Evolutionary conservation across 495 filamentous ascomycete species (phyloP).

Genomic region (Talaromyces borbonicus): DNA sequence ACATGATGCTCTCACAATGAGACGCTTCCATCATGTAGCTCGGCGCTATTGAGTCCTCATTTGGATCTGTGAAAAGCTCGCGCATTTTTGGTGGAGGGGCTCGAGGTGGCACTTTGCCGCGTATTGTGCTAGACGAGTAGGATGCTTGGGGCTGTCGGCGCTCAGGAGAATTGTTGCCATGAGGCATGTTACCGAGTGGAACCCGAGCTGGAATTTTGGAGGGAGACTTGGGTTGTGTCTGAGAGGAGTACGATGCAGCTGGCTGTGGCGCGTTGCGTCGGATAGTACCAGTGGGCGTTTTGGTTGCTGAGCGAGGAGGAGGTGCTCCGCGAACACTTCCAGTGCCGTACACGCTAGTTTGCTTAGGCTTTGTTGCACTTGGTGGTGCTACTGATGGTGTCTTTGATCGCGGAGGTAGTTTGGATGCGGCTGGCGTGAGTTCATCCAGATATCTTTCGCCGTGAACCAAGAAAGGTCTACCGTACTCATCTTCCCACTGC

Average conservation of each 20-base stretch:
- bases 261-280: conserved; percentile 45
- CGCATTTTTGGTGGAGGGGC: conserved; percentile 87
- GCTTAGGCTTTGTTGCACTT: conserved; percentile 25
- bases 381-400: conserved; percentile 60
- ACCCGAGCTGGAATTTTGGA: conserved; percentile 75
- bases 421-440: conserved; percentile 54
- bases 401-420: conserved; percentile 61
- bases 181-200: conserved; percentile 68
- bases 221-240: conserved; percentile 42
- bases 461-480: conserved; percentile 83
- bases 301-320: conserved; percentile 47
- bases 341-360: conserved; percentile 29
- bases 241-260: conserved; percentile 13
- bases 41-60: conserved; percentile 47
- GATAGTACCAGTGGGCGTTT: conserved; percentile 54
- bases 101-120: conserved; percentile 51
- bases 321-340: conserved; percentile 40
- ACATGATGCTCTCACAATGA: conserved; percentile 55
- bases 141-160: conserved; percentile 43
- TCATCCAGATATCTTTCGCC: conserved; percentile 82
- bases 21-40: conserved; percentile 48
- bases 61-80: conserved; percentile 60
- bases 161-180: conserved; percentile 77
- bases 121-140: conserved; percentile 43
- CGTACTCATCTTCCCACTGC: conserved; percentile 88